These are phyloP conservation scores for Claviceps sp. DNA, from an alignment of 2,329 filamentous ascomycete species.

Conservation along the genomic window DNA sequence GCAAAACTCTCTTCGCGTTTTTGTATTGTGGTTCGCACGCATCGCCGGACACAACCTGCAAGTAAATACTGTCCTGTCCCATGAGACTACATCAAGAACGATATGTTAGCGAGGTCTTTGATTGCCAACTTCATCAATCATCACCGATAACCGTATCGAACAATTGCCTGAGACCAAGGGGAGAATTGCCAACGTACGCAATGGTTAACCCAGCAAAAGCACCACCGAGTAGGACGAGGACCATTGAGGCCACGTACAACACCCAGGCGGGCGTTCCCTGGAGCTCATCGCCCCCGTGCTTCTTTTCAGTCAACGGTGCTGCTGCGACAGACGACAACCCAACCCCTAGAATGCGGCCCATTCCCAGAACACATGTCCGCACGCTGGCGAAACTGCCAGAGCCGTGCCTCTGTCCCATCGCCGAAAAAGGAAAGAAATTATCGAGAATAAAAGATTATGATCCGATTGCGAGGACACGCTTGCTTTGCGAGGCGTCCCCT, in stretches of 20 bases:
- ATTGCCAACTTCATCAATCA: background rate
- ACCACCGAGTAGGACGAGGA: conserved; percentile 75
- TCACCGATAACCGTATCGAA: background rate
- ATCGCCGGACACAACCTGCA: conserved; percentile 84
- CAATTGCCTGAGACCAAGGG: background rate
- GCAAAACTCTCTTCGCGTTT: conserved; percentile 70
- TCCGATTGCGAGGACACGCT: background rate
- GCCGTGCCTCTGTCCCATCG: conserved; percentile 15
- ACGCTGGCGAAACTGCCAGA: conserved; percentile 24
- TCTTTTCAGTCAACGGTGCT: conserved; percentile 25
- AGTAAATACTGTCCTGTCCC: conserved; percentile 85
- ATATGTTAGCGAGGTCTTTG: background rate
- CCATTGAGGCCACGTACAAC: conserved; percentile 64
- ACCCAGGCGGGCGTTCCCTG: conserved; percentile 61
- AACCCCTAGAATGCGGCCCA: conserved; percentile 37
- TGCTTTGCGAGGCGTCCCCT: background rate
- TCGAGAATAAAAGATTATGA: background rate
- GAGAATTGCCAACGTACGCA: conserved; percentile 40
- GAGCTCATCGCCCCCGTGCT: conserved; percentile 32
- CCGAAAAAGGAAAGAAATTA: background rate
- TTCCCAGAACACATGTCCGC: conserved; percentile 36
- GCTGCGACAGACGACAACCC: conserved; percentile 35
- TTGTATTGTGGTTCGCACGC: conserved; percentile 73
- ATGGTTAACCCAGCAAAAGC: conserved; percentile 92
- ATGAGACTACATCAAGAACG: conserved; percentile 31